phyloP scores from a whole-genome alignment of 805 yeast genomes.

The Kodamaea jinghongensis region DNA sequence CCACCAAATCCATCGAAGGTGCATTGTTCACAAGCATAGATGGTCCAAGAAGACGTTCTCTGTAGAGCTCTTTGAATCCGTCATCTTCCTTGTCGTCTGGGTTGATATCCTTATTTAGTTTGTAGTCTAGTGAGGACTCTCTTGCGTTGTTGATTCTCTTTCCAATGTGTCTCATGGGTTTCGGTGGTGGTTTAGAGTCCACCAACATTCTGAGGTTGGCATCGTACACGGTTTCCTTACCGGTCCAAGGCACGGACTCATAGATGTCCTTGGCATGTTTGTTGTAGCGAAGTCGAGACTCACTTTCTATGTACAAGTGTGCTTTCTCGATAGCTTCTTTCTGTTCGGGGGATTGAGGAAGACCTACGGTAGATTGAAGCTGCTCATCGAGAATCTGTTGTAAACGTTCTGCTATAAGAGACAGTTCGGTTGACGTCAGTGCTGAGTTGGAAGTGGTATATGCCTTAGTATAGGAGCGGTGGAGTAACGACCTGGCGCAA shows the following conservation, averaged over 20 bases:
- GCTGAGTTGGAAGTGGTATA: no score
- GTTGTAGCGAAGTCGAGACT: slow-evolving; percentile 24
- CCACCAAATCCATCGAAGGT: slow-evolving; percentile 51
- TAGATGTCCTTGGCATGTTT: slow-evolving; percentile 37
- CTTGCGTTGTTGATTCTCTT: slow-evolving; percentile 44
- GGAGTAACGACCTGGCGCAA: no score
- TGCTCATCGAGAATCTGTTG: slow-evolving; percentile 27
- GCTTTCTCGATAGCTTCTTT: slow-evolving; percentile 11
- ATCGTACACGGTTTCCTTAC: slow-evolving; percentile 48
- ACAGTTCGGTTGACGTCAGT: background rate
- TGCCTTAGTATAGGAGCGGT: no score
- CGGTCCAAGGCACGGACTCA: slow-evolving; percentile 55
- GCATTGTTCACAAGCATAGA: slow-evolving; percentile 43
- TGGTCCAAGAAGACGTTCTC: slow-evolving; percentile 62
- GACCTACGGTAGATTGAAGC: slow-evolving; percentile 1
- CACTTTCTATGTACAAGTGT: slow-evolving; percentile 28
- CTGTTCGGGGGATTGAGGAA: background rate
- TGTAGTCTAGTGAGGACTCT: slow-evolving; percentile 65
- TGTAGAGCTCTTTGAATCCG: slow-evolving; percentile 57
- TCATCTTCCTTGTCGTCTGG: slow-evolving; percentile 27
- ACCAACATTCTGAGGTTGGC: slow-evolving; percentile 52
- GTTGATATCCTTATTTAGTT: slow-evolving; percentile 38
- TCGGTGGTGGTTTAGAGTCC: slow-evolving; percentile 42
- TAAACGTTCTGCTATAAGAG: slow-evolving; percentile 32
- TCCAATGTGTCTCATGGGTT: background rate